A percentile compares a stretch with the other conserved stretches of the same genome.
phyloP scores from a whole-genome alignment of 108 stramenopile species.

The Pseudonitzschia delicatissima region DNA sequence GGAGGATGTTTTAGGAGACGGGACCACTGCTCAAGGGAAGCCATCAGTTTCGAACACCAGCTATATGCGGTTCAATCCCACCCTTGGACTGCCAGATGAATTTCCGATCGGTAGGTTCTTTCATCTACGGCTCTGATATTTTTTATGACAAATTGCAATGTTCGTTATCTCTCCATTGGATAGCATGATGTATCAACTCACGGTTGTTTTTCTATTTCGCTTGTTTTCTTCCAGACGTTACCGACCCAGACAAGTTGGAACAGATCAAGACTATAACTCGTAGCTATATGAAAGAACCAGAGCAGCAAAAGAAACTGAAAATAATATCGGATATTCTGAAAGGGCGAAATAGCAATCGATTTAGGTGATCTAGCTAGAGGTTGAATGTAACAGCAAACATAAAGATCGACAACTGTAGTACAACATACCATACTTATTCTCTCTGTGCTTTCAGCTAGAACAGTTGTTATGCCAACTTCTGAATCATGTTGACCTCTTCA shows the following conservation, averaged over 20 bases:
- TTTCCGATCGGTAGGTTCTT: conserved; percentile 24
- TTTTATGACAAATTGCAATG: too few relatives aligned
- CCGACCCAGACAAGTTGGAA: conserved; percentile 60
- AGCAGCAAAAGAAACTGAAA: conserved; percentile 57
- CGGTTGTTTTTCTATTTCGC: neutral
- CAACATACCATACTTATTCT: too few relatives aligned
- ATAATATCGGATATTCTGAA: conserved; percentile 31
- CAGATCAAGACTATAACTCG: conserved; percentile 57
- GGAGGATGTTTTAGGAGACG: conserved; percentile 76
- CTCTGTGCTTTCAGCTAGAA: too few relatives aligned
- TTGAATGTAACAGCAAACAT: too few relatives aligned
- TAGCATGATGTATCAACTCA: too few relatives aligned
- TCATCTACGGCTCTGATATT: neutral
- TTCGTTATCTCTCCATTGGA: too few relatives aligned
- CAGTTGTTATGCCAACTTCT: too few relatives aligned
- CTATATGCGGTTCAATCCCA: conserved; percentile 81
- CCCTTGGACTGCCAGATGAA: conserved; percentile 59
- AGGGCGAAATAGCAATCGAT: conserved; percentile 5
- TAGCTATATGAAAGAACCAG: conserved; percentile 67
- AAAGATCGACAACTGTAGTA: too few relatives aligned
- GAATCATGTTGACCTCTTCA: too few relatives aligned
- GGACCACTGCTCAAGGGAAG: conserved; percentile 30
- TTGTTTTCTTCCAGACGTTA: conserved; percentile 31
- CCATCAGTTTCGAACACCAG: conserved; percentile 52
- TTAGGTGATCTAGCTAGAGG: neutral